Evolutionary conservation across 2,329 filamentous ascomycete genomes (phyloP).

Genomic region (Aspergillus ochraceus): DNA sequence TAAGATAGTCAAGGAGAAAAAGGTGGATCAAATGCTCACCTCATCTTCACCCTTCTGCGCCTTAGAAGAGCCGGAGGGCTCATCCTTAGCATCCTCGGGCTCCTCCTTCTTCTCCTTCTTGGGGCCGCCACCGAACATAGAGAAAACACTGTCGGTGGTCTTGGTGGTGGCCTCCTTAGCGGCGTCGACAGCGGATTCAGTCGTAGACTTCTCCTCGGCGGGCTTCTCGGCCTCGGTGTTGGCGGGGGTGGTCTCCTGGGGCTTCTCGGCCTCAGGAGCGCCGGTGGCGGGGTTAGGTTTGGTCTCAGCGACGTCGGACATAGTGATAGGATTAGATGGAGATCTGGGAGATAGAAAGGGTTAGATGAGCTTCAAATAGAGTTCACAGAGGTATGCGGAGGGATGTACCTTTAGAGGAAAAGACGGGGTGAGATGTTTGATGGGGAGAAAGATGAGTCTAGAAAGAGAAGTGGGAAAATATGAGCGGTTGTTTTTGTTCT

Average conservation of each 20-base stretch:
- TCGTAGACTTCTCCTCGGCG: conserved; percentile 27
- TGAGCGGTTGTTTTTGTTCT: conserved; percentile 23
- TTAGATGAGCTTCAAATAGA: background rate
- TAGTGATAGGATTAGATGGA: conserved; percentile 23
- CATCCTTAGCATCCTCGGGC: conserved; percentile 71
- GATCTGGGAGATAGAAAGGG: conserved; percentile 7
- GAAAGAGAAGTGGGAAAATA: conserved; percentile 21
- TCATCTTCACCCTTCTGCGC: conserved; percentile 64
- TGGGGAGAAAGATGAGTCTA: conserved; percentile 11
- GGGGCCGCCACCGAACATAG: conserved; percentile 96
- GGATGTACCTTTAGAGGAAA: background rate
- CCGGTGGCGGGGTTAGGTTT: conserved; percentile 46
- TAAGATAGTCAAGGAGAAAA: conserved; percentile 9
- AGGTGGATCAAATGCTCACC: conserved; percentile 47
- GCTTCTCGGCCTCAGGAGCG: conserved; percentile 34
- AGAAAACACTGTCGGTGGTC: conserved; percentile 70
- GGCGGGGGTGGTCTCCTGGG: conserved; percentile 34
- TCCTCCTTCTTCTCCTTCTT: conserved; percentile 96
- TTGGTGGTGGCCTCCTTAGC: conserved; percentile 41
- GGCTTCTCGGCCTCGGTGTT: conserved; percentile 26
- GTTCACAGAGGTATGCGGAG: background rate
- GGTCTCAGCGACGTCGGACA: conserved; percentile 46
- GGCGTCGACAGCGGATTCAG: conserved; percentile 35
- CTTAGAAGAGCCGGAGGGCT: conserved; percentile 87
- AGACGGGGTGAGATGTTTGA: conserved; percentile 7